Evolutionary conservation across 495 filamentous ascomycete species (phyloP).

Genomic region (Lasiosphaeria miniovina): DNA sequence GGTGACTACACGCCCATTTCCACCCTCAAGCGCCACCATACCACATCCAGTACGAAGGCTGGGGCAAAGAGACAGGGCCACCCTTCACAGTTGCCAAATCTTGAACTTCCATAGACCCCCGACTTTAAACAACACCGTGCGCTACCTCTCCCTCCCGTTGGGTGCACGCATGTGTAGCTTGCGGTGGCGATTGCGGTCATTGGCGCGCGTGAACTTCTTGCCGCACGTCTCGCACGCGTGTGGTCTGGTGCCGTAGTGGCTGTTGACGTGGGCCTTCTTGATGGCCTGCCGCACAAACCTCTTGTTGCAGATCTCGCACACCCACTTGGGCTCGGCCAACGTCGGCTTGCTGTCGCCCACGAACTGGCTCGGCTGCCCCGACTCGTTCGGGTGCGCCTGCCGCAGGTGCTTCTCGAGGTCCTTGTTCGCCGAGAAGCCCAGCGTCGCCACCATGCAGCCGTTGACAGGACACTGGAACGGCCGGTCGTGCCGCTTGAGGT

Average conservation of each 20-base stretch:
- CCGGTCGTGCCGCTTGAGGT: constrained; percentile 38
- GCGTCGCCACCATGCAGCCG: constrained; percentile 28
- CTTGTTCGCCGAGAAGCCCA: constrained; percentile 39
- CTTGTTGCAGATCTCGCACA: constrained; percentile 45
- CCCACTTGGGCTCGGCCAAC: constrained; percentile 34
- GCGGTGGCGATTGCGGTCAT: constrained; percentile 48
- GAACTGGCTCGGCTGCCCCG: constrained; percentile 9
- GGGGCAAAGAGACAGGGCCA: too few relatives aligned
- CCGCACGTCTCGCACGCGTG: constrained; percentile 41
- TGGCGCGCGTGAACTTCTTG: constrained; percentile 39
- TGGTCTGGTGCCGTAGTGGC: constrained; percentile 46
- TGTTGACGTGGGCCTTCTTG: constrained; percentile 44
- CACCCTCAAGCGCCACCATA: too few relatives aligned
- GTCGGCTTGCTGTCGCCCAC: constrained; percentile 7
- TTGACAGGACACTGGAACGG: constrained; percentile 36
- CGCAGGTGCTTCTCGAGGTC: constrained; percentile 40
- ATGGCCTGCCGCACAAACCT: constrained; percentile 49
- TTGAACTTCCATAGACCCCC: too few relatives aligned
- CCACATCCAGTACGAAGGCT: too few relatives aligned
- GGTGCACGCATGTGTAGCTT: constrained; percentile 19
- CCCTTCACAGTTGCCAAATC: too few relatives aligned
- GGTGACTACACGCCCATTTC: too few relatives aligned
- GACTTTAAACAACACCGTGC: too few relatives aligned
- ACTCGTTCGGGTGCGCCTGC: constrained; percentile 22
- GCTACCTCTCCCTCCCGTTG: background rate